Base-by-base conservation (phyloP, 306 rosid genomes). In the Clitoria ternatea region DNA sequence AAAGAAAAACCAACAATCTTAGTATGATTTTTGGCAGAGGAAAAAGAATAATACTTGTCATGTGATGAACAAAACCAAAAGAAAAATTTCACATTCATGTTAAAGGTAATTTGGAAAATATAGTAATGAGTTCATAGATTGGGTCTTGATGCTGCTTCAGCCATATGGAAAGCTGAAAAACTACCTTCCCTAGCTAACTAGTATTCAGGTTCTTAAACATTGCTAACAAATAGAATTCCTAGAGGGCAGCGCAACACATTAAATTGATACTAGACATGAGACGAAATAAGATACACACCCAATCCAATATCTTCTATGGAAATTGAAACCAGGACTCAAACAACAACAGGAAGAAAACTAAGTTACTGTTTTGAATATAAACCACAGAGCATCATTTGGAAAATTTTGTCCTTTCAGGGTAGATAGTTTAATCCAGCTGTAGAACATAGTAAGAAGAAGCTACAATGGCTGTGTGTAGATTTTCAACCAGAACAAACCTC, bases 271-370 rank as follows among this genome's bases (percentile, higher is more conserved):
- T n/a, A 50, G 36, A 61, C 45, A 49, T 20, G 15, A 56, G 24
- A 37, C 39, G n/a, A 40, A 53, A 44, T 33, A 66, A 66, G 61
- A 59, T 55, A 70, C 22, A 18, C 43, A 42, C 19, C n/a, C 7
- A 24, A 56, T 43, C 3, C 23, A 74, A 50, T 50, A 54, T 39
- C 64, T 23, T 36, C 22, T 19, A n/a, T 8, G 9, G 45, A 50
- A 53, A 39, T 39, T 27, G 56, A 52, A 53, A 45, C 33, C 45
- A 15, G 64, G 63, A 73, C 48, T 61, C 64, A 7, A 57, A 50
- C 55, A 59, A 76, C 4, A 61, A 59, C 37, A 37, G 39, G 43
- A 35, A 69, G 14, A n/a, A 66, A 66, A 2, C 36, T 55, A 39
- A 62, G 42, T 15, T 44, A 26, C 57, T 7, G 48, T 50, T 27